Percentiles rank a stretch among this genome's conserved stretches.
Conservation (phyloP, 2,329 filamentous ascomycete genomes). For the Verticillium isaacii region DNA sequence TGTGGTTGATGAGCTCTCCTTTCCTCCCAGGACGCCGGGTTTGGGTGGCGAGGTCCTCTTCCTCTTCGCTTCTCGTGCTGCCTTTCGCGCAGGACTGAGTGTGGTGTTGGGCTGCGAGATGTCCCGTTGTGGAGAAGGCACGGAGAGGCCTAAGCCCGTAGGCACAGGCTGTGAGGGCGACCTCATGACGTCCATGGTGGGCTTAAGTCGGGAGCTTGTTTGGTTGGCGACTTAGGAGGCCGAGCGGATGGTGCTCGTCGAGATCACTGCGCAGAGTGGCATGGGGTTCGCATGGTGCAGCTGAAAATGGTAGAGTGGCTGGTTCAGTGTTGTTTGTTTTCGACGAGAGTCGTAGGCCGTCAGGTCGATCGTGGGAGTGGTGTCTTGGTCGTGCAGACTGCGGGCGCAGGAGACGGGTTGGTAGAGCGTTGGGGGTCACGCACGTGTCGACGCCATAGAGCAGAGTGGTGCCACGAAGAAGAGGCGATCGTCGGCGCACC, state of each 20-base stretch:
- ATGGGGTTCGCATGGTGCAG: constrained; percentile 10
- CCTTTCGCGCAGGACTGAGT: constrained; percentile 5
- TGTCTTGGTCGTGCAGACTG: background rate
- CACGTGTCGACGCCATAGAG: constrained; percentile 16
- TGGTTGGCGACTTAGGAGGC: constrained; percentile 10
- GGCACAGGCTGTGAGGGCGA: constrained; percentile 7
- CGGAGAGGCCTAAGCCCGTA: background rate
- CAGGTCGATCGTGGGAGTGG: background rate
- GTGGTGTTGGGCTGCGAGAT: constrained; percentile 3
- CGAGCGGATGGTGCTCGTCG: constrained; percentile 12
- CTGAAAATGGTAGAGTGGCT: background rate
- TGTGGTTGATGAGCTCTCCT: constrained; percentile 8
- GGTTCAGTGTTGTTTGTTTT: constrained; percentile 6
- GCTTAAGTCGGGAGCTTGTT: background rate
- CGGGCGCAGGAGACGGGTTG: background rate
- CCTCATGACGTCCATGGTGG: constrained; percentile 20
- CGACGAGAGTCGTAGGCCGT: background rate
- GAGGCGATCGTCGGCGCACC: background rate
- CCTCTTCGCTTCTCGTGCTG: constrained; percentile 9
- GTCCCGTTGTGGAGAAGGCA: constrained; percentile 4
- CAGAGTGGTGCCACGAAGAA: background rate
- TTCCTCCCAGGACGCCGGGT: constrained; percentile 13
- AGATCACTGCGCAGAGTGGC: constrained; percentile 8
- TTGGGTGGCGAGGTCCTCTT: constrained; percentile 13
- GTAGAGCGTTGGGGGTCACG: constrained; percentile 4